Percentiles rank a stretch among this genome's conserved stretches.
Conservation (phyloP, 352 stramenopile species). For the Phytophthora foliorum region DNA sequence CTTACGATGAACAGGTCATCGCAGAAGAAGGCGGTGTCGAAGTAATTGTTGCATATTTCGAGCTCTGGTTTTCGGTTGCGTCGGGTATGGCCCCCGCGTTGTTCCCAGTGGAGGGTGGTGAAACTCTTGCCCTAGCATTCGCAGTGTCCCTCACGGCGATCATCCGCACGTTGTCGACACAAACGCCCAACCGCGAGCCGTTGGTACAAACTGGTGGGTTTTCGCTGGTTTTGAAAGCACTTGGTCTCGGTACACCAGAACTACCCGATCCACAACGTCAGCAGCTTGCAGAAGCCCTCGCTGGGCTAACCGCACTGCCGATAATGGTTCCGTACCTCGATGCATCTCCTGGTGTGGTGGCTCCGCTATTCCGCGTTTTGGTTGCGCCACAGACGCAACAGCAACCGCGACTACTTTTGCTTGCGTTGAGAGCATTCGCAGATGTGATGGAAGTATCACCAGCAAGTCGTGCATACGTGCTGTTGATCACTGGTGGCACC, state of each 20-base stretch:
- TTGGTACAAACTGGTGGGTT: slow-evolving; percentile 51
- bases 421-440: slow-evolving; percentile 55
- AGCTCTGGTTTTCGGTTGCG: slow-evolving; percentile 37
- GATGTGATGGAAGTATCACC: slow-evolving; percentile 64
- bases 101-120: slow-evolving; percentile 24
- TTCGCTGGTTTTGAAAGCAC: slow-evolving; percentile 46
- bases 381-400: slow-evolving; percentile 46
- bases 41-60: slow-evolving; percentile 50
- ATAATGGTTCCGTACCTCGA: slow-evolving; percentile 27
- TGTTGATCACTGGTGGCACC: slow-evolving; percentile 36
- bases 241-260: slow-evolving; percentile 19
- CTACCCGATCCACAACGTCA: slow-evolving; percentile 26
- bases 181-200: slow-evolving; percentile 35
- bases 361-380: slow-evolving; percentile 67
- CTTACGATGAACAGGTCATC: slow-evolving; percentile 55
- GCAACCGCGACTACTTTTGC: slow-evolving; percentile 40
- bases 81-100: slow-evolving; percentile 18
- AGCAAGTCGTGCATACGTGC: slow-evolving; percentile 49
- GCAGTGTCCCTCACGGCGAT: slow-evolving; percentile 29
- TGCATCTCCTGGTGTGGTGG: slow-evolving; percentile 49
- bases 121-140: slow-evolving; percentile 25
- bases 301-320: slow-evolving; percentile 22
- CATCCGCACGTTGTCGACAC: slow-evolving; percentile 25
- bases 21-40: slow-evolving; percentile 52
- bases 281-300: slow-evolving; percentile 32